Conservation (phyloP, 345 rosid genomes). For the Lumnitzera littorea region DNA sequence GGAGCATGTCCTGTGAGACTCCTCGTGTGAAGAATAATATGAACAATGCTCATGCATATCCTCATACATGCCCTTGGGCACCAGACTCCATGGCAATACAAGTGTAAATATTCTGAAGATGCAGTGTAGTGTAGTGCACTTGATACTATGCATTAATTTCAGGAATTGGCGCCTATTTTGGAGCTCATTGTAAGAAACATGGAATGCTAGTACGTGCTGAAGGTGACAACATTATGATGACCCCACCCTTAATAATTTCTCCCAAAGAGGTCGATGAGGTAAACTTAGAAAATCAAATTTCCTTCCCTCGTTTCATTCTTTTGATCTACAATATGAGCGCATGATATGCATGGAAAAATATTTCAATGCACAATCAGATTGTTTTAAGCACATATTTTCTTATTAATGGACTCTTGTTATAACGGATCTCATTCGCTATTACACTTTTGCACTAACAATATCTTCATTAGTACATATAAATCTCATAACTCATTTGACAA, state of each 20-base stretch:
- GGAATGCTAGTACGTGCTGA: conserved; percentile 88
- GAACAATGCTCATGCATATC: neutral
- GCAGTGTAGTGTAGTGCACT: neutral
- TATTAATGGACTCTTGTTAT: neutral
- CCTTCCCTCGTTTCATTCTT: no score
- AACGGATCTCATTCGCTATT: no score
- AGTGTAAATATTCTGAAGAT: neutral
- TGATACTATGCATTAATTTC: conserved; percentile 1
- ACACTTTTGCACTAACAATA: no score
- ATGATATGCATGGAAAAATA: neutral
- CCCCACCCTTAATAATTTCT: conserved; percentile 69
- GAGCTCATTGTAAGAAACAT: conserved; percentile 67
- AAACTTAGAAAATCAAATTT: neutral
- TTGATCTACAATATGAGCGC: no score
- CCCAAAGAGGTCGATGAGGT: conserved; percentile 80
- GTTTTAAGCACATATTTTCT: neutral
- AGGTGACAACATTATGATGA: conserved; percentile 91
- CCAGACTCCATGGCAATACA: neutral
- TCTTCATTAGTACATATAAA: no score
- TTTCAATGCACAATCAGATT: neutral
- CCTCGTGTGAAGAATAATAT: neutral
- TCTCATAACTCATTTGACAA: no score
- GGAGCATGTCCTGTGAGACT: neutral
- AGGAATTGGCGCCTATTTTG: conserved; percentile 88
- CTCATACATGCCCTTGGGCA: no score